A percentile compares a stretch with the other conserved stretches of the same genome.
These are phyloP conservation scores for Yamagishiella unicocca DNA, from an alignment of 139 green algal genomes.

Conservation along the genomic window DNA sequence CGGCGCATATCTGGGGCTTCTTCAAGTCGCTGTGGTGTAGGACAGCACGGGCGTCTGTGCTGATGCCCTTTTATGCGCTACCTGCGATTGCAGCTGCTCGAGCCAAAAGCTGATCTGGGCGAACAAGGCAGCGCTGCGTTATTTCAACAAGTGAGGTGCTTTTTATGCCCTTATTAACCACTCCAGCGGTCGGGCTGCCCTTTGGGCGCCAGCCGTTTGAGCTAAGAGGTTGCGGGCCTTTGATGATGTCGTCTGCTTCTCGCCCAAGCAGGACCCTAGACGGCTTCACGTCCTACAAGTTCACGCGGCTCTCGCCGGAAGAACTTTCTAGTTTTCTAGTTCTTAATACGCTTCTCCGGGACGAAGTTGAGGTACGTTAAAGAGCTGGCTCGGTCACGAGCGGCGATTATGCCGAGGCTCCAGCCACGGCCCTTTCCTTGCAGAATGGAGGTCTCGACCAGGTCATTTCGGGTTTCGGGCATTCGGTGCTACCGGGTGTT, in stretches of 20 bases:
- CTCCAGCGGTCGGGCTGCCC: background rate
- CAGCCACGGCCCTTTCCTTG: background rate
- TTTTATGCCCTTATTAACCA: too few relatives aligned
- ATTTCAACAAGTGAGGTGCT: conserved; percentile 40
- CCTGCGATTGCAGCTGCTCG: conserved; percentile 16
- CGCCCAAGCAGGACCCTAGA: conserved; percentile 35
- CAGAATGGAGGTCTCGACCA: conserved; percentile 48
- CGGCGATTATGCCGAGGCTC: background rate
- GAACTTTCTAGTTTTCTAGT: conserved; percentile 41
- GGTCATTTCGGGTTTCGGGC: conserved; percentile 38
- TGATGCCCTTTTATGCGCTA: background rate
- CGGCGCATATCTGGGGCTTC: background rate
- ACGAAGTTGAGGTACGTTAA: conserved; percentile 39
- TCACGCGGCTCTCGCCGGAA: conserved; percentile 4
- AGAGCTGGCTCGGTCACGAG: background rate
- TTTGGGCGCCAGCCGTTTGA: background rate
- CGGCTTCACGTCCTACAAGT: conserved; percentile 41
- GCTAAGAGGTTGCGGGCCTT: background rate
- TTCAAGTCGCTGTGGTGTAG: background rate
- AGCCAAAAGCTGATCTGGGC: conserved; percentile 35
- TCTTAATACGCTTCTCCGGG: conserved; percentile 33
- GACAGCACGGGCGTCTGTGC: background rate
- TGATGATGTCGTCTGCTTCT: conserved; percentile 22
- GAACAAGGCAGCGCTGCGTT: conserved; percentile 38
- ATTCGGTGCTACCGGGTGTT: conserved; percentile 36